Evolutionary conservation across 768 basidiomycete genomes (phyloP).

Genomic region (Leccinum uliginosum): DNA sequence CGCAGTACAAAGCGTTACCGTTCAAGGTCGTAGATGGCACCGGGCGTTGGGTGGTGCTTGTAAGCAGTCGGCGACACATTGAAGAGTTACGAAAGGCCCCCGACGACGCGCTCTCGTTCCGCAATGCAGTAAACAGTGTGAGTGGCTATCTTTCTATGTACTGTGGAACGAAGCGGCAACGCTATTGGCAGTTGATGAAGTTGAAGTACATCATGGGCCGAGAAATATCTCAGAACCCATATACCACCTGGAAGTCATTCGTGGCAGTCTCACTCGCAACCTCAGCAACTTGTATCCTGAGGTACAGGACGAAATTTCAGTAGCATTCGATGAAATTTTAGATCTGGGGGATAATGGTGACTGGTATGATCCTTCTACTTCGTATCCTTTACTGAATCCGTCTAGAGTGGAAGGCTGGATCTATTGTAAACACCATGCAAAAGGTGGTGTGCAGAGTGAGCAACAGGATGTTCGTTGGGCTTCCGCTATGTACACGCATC

Average conservation of each 20-base stretch:
- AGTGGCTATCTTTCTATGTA: neutral
- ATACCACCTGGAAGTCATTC: conserved; percentile 31
- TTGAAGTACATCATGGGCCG: conserved; percentile 36
- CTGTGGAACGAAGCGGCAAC: neutral
- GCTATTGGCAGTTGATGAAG: conserved; percentile 30
- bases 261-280: conserved; percentile 34
- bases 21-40: neutral
- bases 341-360: neutral
- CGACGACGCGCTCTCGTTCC: conserved; percentile 36
- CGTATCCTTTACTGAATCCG: neutral
- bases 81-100: conserved; percentile 33
- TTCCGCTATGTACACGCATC: neutral
- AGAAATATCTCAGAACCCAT: conserved; percentile 26
- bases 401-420: neutral
- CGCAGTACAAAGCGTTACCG: neutral
- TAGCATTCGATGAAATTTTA: too few relatives aligned
- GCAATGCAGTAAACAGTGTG: conserved; percentile 29
- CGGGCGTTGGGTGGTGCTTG: neutral
- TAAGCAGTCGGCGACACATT: neutral
- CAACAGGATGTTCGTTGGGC: neutral
- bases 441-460: neutral
- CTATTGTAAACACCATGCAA: neutral
- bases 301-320: too few relatives aligned
- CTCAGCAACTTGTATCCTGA: conserved; percentile 10
- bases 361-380: neutral